Conservation (phyloP, 1,284 basidiomycete genomes). For the Blastosporella zonata region DNA sequence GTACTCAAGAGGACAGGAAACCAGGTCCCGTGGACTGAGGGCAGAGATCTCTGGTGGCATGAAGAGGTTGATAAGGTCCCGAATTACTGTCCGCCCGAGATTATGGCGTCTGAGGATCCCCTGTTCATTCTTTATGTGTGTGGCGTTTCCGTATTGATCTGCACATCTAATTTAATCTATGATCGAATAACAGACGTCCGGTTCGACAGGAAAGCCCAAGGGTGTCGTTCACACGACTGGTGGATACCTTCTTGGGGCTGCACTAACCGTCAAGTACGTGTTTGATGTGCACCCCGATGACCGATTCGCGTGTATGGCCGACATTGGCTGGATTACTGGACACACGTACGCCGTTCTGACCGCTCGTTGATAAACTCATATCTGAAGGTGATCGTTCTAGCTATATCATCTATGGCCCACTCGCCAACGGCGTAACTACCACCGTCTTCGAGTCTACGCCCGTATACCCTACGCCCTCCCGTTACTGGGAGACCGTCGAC, state of each 20-base stretch:
- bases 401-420: constrained; percentile 96
- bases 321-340: constrained; percentile 99
- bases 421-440: constrained; percentile 88
- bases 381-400: constrained; percentile 28
- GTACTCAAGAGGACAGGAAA: constrained; percentile 90
- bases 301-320: constrained; percentile 97
- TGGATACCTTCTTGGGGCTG: constrained; percentile 90
- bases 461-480: constrained; percentile 92
- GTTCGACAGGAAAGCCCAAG: constrained; percentile 96
- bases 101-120: constrained; percentile 90
- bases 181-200: constrained; percentile 66
- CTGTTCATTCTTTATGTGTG: constrained; percentile 96
- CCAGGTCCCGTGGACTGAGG: constrained; percentile 78
- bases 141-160: constrained; percentile 17
- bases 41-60: constrained; percentile 96
- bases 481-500: constrained; percentile 97
- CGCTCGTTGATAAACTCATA: neutral
- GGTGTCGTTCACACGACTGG: constrained; percentile 95
- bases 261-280: constrained; percentile 89
- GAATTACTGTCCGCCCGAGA: constrained; percentile 86
- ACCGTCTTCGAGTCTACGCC: constrained; percentile 97
- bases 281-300: constrained; percentile 95
- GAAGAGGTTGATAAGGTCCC: constrained; percentile 85
- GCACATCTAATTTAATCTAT: constrained; percentile 5
- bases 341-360: constrained; percentile 62